A percentile compares a stretch with the other conserved stretches of the same genome.
phyloP scores from a whole-genome alignment of 2,329 filamentous ascomycete species.

The Trichoderma hamatum region DNA sequence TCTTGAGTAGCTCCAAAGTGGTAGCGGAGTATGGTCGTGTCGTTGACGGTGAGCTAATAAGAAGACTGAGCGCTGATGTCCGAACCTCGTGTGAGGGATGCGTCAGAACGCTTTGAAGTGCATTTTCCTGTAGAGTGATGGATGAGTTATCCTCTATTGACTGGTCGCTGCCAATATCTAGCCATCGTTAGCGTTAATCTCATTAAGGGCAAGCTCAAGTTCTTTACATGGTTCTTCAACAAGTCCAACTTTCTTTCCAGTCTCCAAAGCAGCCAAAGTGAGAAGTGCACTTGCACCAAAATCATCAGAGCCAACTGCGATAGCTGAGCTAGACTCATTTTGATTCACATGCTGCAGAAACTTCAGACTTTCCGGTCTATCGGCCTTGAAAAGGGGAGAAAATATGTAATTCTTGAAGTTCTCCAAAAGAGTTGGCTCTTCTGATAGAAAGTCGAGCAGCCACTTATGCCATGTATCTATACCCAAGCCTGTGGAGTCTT shows the following conservation, averaged over 20 bases:
- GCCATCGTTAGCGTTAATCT: constrained; percentile 29
- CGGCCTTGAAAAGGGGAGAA: constrained; percentile 62
- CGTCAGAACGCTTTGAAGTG: constrained; percentile 56
- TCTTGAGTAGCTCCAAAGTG: constrained; percentile 64
- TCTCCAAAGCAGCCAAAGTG: constrained; percentile 68
- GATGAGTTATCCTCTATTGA: constrained; percentile 31
- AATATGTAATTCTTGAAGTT: constrained; percentile 67
- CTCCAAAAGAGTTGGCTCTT: constrained; percentile 58
- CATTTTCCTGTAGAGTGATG: constrained; percentile 45
- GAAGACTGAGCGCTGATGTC: constrained; percentile 77
- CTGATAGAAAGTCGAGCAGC: constrained; percentile 54
- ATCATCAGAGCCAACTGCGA: constrained; percentile 45
- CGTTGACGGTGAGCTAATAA: constrained; percentile 74
- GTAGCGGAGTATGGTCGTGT: constrained; percentile 70
- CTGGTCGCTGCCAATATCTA: constrained; percentile 36
- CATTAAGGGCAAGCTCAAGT: background rate
- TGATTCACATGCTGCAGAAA: constrained; percentile 64
- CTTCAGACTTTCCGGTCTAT: constrained; percentile 54
- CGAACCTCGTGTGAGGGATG: constrained; percentile 67
- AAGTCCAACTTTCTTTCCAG: constrained; percentile 70
- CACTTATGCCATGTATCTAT: constrained; percentile 58
- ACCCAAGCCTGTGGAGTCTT: constrained; percentile 36
- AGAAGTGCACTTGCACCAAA: constrained; percentile 60
- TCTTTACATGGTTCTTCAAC: constrained; percentile 66
- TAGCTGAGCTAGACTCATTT: constrained; percentile 50